Conservation (phyloP, 306 rosid genomes). For the Rosa multiflora region DNA sequence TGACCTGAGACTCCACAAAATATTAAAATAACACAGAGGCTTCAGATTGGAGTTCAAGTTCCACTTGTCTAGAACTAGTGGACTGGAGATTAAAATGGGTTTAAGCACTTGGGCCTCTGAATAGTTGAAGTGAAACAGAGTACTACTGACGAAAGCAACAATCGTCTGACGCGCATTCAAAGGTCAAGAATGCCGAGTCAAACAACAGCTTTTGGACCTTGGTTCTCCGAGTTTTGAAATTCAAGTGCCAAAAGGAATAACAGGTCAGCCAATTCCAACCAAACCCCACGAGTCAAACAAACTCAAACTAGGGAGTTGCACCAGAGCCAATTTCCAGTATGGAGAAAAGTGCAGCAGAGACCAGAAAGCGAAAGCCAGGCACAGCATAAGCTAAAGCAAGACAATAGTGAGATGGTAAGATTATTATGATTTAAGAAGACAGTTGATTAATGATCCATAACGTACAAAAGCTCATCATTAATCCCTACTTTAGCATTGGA, state of each 20-base stretch:
- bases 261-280: background rate
- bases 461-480: background rate
- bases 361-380: background rate
- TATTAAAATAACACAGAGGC: too few relatives aligned
- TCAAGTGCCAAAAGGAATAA: background rate
- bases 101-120: constrained; percentile 5
- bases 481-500: background rate
- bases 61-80: background rate
- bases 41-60: too few relatives aligned
- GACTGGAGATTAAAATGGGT: constrained; percentile 3
- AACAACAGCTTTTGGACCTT: background rate
- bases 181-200: constrained; percentile 9
- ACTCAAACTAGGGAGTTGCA: background rate
- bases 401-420: background rate
- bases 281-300: constrained; percentile 14
- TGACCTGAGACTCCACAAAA: too few relatives aligned
- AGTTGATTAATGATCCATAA: background rate
- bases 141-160: background rate
- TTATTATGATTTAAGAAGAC: background rate
- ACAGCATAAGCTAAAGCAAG: background rate
- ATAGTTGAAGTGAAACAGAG: background rate
- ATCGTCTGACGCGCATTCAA: background rate
- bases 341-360: constrained; percentile 2
- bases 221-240: background rate
- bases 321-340: background rate